Evolutionary conservation across 768 basidiomycete genomes (phyloP).

Genomic region (Cyathus striatus): DNA sequence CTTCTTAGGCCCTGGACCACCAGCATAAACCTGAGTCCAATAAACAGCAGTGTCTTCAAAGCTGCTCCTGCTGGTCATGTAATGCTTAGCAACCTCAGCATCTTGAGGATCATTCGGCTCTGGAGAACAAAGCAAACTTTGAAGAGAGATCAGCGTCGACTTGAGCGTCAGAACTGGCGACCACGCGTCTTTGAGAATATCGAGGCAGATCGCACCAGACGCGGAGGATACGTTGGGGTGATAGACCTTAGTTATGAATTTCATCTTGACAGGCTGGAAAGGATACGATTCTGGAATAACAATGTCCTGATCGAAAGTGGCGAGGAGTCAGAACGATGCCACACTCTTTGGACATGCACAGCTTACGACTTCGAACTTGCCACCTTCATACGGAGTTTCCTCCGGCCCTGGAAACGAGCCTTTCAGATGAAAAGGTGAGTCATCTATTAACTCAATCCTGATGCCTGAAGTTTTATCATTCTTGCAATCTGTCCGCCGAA

Average conservation of each 20-base stretch:
- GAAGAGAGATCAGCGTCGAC: slow-evolving; percentile 91
- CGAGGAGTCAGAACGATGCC: too few species aligned
- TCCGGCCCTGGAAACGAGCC: slow-evolving; percentile 91
- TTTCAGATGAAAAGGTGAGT: slow-evolving; percentile 87
- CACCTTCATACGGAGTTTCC: slow-evolving; percentile 91
- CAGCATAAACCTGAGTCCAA: slow-evolving; percentile 93
- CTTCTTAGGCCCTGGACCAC: slow-evolving; percentile 49
- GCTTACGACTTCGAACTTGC: slow-evolving; percentile 85
- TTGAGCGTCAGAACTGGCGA: slow-evolving; percentile 93
- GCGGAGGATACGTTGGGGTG: slow-evolving; percentile 95
- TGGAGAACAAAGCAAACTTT: slow-evolving; percentile 88
- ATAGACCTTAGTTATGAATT: slow-evolving; percentile 94
- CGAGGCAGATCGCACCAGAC: slow-evolving; percentile 92
- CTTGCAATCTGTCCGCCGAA: slow-evolving; percentile 70
- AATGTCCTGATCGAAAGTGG: slow-evolving; percentile 80
- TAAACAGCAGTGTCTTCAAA: slow-evolving; percentile 92
- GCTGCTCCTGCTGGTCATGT: slow-evolving; percentile 77
- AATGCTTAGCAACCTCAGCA: slow-evolving; percentile 97
- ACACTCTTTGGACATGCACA: too few species aligned
- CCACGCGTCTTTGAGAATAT: slow-evolving; percentile 89
- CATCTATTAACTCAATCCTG: slow-evolving; percentile 80
- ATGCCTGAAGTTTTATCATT: slow-evolving; percentile 90
- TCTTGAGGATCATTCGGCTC: slow-evolving; percentile 97
- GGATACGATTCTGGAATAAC: slow-evolving; percentile 88
- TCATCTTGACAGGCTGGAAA: slow-evolving; percentile 96